Evolutionary conservation across 2,329 filamentous ascomycete genomes (phyloP).

Genomic region (Diaporthe sp.): DNA sequence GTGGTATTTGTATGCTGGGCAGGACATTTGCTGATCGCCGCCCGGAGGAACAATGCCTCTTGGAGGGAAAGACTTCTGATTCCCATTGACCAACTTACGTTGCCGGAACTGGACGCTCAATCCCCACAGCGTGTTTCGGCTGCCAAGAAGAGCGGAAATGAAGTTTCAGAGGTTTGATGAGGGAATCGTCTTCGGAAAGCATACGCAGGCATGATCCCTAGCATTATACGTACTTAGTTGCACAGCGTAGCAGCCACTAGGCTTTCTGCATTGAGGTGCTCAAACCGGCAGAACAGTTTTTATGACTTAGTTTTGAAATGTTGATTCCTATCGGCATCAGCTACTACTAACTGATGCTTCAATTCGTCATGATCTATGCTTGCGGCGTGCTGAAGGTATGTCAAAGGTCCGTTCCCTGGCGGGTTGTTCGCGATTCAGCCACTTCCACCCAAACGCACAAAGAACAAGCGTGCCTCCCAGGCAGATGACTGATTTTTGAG

Average conservation of each 20-base stretch:
- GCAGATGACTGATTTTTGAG: neutral
- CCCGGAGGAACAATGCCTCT: neutral
- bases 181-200: no score
- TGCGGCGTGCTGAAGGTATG: neutral
- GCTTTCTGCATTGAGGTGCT: no score
- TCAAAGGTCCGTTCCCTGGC: neutral
- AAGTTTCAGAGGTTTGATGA: neutral
- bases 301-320: no score
- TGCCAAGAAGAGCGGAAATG: neutral
- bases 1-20: slow-evolving; percentile 21
- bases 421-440: neutral
- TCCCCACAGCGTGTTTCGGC: neutral
- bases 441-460: neutral
- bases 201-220: neutral
- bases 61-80: slow-evolving; percentile 24
- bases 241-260: no score
- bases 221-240: neutral
- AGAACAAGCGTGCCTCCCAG: neutral
- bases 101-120: slow-evolving; percentile 28
- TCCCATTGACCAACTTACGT: neutral
- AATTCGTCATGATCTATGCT: no score
- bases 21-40: slow-evolving; percentile 11
- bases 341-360: no score
- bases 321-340: no score
- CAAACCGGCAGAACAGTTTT: no score